Percentiles rank a stretch among this genome's conserved stretches.
Conservation (phyloP, 768 basidiomycete genomes). For the Boletales sp. region DNA sequence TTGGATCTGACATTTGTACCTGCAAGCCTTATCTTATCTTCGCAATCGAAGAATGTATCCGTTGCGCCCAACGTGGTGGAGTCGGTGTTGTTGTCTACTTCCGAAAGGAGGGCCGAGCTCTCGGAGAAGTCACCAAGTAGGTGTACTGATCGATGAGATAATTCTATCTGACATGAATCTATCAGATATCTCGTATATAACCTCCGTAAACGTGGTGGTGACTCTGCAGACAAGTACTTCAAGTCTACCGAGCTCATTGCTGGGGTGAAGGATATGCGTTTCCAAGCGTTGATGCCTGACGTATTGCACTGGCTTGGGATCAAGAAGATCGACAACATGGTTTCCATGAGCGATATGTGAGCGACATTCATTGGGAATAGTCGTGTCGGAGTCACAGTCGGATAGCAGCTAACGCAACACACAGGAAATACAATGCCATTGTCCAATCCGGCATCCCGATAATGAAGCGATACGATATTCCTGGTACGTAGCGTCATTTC, state of each 20-base stretch:
- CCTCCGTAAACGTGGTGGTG: slow-evolving; percentile 90
- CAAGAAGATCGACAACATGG: slow-evolving; percentile 83
- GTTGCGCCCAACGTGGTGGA: slow-evolving; percentile 77
- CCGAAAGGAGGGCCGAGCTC: slow-evolving; percentile 88
- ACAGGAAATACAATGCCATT: slow-evolving; percentile 92
- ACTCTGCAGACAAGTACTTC: slow-evolving; percentile 92
- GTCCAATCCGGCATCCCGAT: slow-evolving; percentile 86
- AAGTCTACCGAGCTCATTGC: slow-evolving; percentile 90
- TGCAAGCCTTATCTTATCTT: slow-evolving; percentile 92
- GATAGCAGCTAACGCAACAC: not conserved
- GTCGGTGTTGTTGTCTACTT: slow-evolving; percentile 94
- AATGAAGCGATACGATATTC: slow-evolving; percentile 78
- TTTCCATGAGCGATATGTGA: slow-evolving; percentile 83
- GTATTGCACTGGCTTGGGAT: slow-evolving; percentile 95
- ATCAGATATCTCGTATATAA: slow-evolving; percentile 90
- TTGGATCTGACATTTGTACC: slow-evolving; percentile 89
- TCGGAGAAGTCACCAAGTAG: slow-evolving; percentile 91
- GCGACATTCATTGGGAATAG: slow-evolving; percentile 13
- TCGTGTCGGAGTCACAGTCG: not conserved
- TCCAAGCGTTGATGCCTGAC: slow-evolving; percentile 93
- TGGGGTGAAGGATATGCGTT: slow-evolving; percentile 95
- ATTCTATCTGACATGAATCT: not conserved
- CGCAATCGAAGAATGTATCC: slow-evolving; percentile 91
- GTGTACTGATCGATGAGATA: slow-evolving; percentile 15
- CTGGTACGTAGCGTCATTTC: slow-evolving; percentile 47